Conservation (phyloP, 1,139 yeast species). For the Hyphopichia fennica region DNA sequence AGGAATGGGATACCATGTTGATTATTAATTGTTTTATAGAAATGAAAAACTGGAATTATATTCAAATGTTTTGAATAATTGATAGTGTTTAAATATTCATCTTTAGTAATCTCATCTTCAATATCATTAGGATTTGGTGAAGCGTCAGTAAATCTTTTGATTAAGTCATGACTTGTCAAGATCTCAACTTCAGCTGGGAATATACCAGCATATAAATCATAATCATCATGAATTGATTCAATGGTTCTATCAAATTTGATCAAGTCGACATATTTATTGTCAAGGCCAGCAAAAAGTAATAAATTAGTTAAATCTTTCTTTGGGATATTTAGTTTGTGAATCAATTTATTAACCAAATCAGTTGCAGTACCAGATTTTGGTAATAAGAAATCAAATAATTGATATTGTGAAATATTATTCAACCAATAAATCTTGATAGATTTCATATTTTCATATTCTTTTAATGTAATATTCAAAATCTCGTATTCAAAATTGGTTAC, state of each 20-base stretch:
- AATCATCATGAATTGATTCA: slow-evolving; percentile 31
- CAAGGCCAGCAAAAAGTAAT: slow-evolving; percentile 58
- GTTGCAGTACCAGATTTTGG: slow-evolving; percentile 58
- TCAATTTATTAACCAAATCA: slow-evolving; percentile 58
- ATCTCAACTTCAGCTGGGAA: slow-evolving; percentile 48
- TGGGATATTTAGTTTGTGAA: slow-evolving; percentile 54
- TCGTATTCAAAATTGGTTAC: slow-evolving; percentile 67
- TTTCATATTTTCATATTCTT: slow-evolving; percentile 76
- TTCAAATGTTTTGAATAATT: slow-evolving; percentile 38
- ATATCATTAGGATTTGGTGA: slow-evolving; percentile 22
- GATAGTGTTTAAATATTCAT: slow-evolving; percentile 31
- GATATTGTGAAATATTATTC: slow-evolving; percentile 61
- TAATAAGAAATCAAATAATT: slow-evolving; percentile 67
- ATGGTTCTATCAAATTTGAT: slow-evolving; percentile 38
- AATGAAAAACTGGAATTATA: slow-evolving; percentile 61
- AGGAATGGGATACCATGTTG: slow-evolving; percentile 90
- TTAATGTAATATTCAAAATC: slow-evolving; percentile 68
- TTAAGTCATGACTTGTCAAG: slow-evolving; percentile 38
- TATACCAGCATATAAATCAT: slow-evolving; percentile 43
- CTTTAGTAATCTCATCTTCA: slow-evolving; percentile 21
- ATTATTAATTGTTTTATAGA: slow-evolving; percentile 65
- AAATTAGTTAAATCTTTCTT: slow-evolving; percentile 50
- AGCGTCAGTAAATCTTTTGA: slow-evolving; percentile 25
- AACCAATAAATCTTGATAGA: slow-evolving; percentile 65
- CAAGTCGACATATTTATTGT: slow-evolving; percentile 39